A percentile compares a stretch with the other conserved stretches of the same genome.
Conservation (phyloP, 2,329 filamentous ascomycete species). For the Parastagonospora nodorum region DNA sequence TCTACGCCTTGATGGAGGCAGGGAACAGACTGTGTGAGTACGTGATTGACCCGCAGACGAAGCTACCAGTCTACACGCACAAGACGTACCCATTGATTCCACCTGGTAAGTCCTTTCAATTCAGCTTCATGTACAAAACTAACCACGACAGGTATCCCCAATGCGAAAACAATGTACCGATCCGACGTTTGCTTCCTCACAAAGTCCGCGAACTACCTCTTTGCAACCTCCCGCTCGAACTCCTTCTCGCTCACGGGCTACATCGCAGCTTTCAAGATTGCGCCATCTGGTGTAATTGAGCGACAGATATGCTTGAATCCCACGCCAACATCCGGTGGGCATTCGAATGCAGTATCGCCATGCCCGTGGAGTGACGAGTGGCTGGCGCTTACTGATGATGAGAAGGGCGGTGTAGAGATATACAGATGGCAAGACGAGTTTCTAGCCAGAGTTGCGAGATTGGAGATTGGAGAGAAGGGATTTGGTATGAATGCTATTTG, state of each 20-base stretch:
- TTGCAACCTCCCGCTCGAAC: conserved; percentile 83
- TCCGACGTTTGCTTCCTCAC: conserved; percentile 82
- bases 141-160: conserved; percentile 46
- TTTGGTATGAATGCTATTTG: conserved; percentile 98
- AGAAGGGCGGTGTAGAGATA: conserved; percentile 85
- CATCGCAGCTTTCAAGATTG: conserved; percentile 77
- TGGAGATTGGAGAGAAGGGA: conserved; percentile 81
- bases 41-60: conserved; percentile 73
- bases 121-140: neutral
- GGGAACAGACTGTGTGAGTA: conserved; percentile 84
- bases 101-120: conserved; percentile 60
- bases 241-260: conserved; percentile 77
- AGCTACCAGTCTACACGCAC: conserved; percentile 78
- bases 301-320: conserved; percentile 79
- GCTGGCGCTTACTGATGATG: conserved; percentile 87
- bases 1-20: conserved; percentile 90
- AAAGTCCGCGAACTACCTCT: conserved; percentile 73
- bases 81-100: conserved; percentile 80
- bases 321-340: conserved; percentile 83
- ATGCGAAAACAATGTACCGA: conserved; percentile 70
- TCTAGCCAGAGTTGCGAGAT: conserved; percentile 74
- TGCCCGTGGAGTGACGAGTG: conserved; percentile 86
- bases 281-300: conserved; percentile 72
- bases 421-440: conserved; percentile 87
- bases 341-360: conserved; percentile 85